These are phyloP conservation scores for Aspergillus arachidicola DNA, from an alignment of 2,329 filamentous ascomycete genomes.

Conservation along the genomic window DNA sequence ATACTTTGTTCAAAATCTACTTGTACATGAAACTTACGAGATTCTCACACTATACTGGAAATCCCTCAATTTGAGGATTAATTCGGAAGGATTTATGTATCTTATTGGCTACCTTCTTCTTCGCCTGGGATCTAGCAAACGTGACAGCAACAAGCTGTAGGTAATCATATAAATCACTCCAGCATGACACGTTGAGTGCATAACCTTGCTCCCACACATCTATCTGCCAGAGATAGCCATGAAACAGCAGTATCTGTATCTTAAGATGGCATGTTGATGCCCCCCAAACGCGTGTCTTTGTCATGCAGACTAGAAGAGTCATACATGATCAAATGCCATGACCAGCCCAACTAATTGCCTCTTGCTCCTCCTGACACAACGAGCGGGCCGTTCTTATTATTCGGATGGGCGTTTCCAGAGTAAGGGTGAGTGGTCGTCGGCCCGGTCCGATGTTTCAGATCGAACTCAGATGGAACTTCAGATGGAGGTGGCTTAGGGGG, in stretches of 20 bases:
- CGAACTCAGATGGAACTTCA: conserved; percentile 45
- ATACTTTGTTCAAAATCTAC: background rate
- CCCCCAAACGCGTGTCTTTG: background rate
- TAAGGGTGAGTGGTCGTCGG: conserved; percentile 25
- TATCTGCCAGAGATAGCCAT: conserved; percentile 13
- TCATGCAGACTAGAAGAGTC: background rate
- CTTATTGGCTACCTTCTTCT: background rate
- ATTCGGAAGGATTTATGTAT: background rate
- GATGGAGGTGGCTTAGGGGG: conserved; percentile 55
- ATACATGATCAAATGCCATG: conserved; percentile 2
- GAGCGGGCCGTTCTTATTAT: conserved; percentile 37
- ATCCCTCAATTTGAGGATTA: background rate
- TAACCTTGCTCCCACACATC: background rate
- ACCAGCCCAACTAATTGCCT: conserved; percentile 22
- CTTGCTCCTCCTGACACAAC: conserved; percentile 42
- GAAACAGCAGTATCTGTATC: background rate
- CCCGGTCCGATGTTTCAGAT: conserved; percentile 38
- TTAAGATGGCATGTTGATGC: background rate
- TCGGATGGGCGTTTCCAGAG: conserved; percentile 23
- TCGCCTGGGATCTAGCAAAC: conserved; percentile 1
- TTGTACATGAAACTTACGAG: background rate
- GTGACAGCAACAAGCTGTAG: background rate
- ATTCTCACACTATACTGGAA: background rate
- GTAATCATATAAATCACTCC: background rate
- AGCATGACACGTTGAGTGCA: background rate